Evolutionary conservation across 805 yeast genomes (phyloP).

Genomic region (Wickerhamomyces chambardii): DNA sequence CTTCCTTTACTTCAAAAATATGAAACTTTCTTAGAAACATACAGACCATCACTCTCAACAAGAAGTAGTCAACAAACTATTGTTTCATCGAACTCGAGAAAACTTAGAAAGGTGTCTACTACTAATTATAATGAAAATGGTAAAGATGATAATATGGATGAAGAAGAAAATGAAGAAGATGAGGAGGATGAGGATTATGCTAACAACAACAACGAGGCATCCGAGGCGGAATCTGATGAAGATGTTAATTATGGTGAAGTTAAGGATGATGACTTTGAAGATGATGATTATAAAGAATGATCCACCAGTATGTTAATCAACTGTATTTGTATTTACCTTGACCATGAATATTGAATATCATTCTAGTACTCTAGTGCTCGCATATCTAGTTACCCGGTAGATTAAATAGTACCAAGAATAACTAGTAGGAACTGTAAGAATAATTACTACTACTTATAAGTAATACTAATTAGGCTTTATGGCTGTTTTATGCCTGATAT

Average conservation of each 20-base stretch:
- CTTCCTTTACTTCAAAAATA: constrained; percentile 8
- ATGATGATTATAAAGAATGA: neutral
- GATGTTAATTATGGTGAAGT: constrained; percentile 6
- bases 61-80: constrained; percentile 6
- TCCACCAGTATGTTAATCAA: too few species aligned
- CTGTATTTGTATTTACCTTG: too few species aligned
- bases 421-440: too few species aligned
- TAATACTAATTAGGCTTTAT: too few species aligned
- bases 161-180: neutral
- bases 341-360: too few species aligned
- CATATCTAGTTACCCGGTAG: too few species aligned
- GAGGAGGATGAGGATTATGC: neutral
- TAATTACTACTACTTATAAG: too few species aligned
- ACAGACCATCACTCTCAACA: constrained; percentile 3
- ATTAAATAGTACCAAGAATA: too few species aligned
- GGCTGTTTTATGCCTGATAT: too few species aligned
- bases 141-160: constrained; percentile 1
- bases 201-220: neutral
- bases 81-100: constrained; percentile 4
- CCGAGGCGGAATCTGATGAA: too few species aligned
- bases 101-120: neutral
- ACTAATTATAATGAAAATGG: neutral
- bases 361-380: too few species aligned
- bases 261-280: constrained; percentile 3
- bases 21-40: constrained; percentile 6